Evolutionary conservation across 805 yeast species (phyloP), one percentile per base, ranked within the genome.

Genomic region (Nakazawaea molendinolei): DNA sequence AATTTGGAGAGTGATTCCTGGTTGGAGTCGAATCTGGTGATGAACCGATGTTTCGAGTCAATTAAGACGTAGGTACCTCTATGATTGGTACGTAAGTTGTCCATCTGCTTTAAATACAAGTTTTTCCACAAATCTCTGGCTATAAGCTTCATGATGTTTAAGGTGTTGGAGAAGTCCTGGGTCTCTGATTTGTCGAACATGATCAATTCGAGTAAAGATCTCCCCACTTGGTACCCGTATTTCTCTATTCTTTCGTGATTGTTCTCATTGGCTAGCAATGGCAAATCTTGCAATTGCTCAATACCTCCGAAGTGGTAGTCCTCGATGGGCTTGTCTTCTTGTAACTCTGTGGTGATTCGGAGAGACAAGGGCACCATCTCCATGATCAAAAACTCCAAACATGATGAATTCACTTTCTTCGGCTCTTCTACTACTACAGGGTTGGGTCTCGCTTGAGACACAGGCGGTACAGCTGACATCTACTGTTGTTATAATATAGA

Each of bases 71-170:
- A 85, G 0, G 89, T 83, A 5, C 92, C 81, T 47, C 94, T 62
- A 55, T 92, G 97, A 53, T 92, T 92, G 1, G 98, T 92, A 43
- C 95, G 73, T 40, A 92, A 66, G 47, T 86, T 87, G 54, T 89
- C 97, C 66, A 92, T 85, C 54, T 84, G 96, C 57, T 87, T 90
- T 25, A 78, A 75, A 58, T 76, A 86, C 20, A 90, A 53, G 36
- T 71, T 60, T 47, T 74, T 77, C 97, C 97, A 92, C 20, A 89
- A 81, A 47, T 89, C 97, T 31, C 95, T 71, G 54, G 97, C 89
- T 5, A 92, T 74, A 54, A 86, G 87, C 58, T 90, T 90, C 86
- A 92, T 85, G 26, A 90, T 71, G 45, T 85, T 89, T 25, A 90
- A 58, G 9, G 83, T 67, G 42, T 84, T 89, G 15, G 63, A 66